Percentiles rank a stretch among this genome's conserved stretches.
phyloP scores from a whole-genome alignment of 805 yeast species.

The Saccharomyces kudriavzevii region DNA sequence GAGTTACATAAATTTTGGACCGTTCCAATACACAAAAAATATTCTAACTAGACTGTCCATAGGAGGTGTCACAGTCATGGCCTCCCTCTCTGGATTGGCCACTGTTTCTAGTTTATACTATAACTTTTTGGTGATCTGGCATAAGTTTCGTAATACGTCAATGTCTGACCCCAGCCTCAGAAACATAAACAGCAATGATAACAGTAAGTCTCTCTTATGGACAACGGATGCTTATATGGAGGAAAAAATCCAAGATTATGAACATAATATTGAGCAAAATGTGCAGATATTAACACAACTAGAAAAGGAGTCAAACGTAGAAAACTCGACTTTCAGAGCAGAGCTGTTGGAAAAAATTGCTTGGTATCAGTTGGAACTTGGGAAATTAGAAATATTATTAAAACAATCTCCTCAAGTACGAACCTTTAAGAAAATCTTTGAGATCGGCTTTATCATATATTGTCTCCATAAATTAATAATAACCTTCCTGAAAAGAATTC shows the following conservation, averaged over 20 bases:
- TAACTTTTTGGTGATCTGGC: slow-evolving; percentile 14
- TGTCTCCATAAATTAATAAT: slow-evolving; percentile 32
- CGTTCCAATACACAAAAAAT: slow-evolving; percentile 22
- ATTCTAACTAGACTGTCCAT: slow-evolving; percentile 28
- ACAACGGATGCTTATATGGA: slow-evolving; percentile 14
- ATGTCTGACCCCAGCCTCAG: neutral
- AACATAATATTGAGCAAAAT: slow-evolving; percentile 14
- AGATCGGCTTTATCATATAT: slow-evolving; percentile 26
- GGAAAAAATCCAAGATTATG: slow-evolving; percentile 15
- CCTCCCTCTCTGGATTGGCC: slow-evolving; percentile 28
- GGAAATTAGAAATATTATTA: slow-evolving; percentile 12
- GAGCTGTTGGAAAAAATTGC: slow-evolving; percentile 22
- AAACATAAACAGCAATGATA: slow-evolving; percentile 6
- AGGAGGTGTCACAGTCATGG: slow-evolving; percentile 28
- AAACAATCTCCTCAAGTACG: slow-evolving; percentile 12
- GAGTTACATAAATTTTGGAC: slow-evolving; percentile 20
- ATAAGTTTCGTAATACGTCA: slow-evolving; percentile 1
- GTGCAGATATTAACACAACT: slow-evolving; percentile 11
- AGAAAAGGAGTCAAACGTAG: slow-evolving; percentile 11
- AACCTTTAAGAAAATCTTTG: slow-evolving; percentile 14
- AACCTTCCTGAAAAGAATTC: slow-evolving; percentile 25
- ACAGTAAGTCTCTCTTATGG: slow-evolving; percentile 19
- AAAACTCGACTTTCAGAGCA: slow-evolving; percentile 7
- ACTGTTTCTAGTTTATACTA: slow-evolving; percentile 28
- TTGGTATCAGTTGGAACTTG: slow-evolving; percentile 22